A percentile compares a stretch with the other conserved stretches of the same genome.
Evolutionary conservation across 2,329 filamentous ascomycete species (phyloP).

Genomic region (Colletotrichum siamense): DNA sequence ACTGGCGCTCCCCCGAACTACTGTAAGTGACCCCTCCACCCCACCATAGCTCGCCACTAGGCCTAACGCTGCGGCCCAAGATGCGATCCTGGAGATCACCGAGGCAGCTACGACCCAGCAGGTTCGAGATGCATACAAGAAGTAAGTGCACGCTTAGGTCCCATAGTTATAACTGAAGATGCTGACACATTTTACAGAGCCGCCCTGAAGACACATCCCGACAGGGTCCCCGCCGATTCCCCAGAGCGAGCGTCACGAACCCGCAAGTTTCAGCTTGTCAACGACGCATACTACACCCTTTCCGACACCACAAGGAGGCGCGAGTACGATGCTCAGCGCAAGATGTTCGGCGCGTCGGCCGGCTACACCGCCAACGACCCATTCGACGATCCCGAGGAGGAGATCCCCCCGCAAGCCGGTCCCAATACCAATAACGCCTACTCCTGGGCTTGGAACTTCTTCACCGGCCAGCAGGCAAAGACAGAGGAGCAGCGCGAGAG

Average conservation of each 20-base stretch:
- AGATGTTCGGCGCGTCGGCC: constrained; percentile 56
- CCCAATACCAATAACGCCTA: constrained; percentile 55
- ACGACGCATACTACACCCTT: constrained; percentile 92
- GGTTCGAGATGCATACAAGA: constrained; percentile 94
- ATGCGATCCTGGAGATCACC: constrained; percentile 75
- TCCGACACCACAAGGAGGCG: constrained; percentile 78
- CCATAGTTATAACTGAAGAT: not conserved
- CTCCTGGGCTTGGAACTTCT: constrained; percentile 79
- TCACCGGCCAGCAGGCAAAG: constrained; percentile 48
- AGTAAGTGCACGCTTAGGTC: constrained; percentile 48
- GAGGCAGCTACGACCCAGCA: constrained; percentile 80
- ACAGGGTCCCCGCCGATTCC: constrained; percentile 83
- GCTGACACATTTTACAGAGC: constrained; percentile 57
- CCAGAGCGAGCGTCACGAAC: constrained; percentile 84
- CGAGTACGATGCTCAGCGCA: constrained; percentile 82
- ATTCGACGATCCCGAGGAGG: constrained; percentile 37
- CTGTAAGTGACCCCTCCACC: constrained; percentile 46
- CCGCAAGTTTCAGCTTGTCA: constrained; percentile 87
- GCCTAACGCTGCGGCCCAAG: constrained; percentile 45
- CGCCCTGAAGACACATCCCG: constrained; percentile 91
- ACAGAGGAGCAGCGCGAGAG: constrained; percentile 49
- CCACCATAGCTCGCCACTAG: not conserved
- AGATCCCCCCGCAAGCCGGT: constrained; percentile 26
- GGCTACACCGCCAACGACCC: constrained; percentile 34
- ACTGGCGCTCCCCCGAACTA: constrained; percentile 59